A percentile compares a stretch with the other conserved stretches of the same genome.
These are phyloP conservation scores for Zygoascus sp. DNA, from an alignment of 1,139 yeast species.

Conservation along the genomic window DNA sequence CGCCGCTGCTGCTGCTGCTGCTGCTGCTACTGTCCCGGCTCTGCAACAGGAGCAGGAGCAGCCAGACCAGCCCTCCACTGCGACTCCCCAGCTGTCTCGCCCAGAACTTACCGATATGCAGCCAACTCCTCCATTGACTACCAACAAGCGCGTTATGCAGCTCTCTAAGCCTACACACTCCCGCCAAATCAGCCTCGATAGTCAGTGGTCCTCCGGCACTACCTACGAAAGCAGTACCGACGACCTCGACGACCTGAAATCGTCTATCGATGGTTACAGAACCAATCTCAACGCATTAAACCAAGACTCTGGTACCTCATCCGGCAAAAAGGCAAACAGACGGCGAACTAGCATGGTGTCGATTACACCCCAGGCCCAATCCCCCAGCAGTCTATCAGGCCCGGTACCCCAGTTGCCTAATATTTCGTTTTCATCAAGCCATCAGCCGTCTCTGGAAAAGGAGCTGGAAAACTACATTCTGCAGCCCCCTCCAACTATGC, in stretches of 20 bases:
- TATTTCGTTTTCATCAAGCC: conserved; percentile 15
- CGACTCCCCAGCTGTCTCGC: background rate
- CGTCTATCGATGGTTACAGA: conserved; percentile 20
- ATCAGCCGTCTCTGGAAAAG: conserved; percentile 14
- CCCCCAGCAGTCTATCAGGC: background rate
- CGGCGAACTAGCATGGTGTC: background rate
- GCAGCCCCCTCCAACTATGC: conserved; percentile 14
- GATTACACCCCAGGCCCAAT: background rate
- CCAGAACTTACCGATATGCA: background rate
- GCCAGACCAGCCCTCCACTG: background rate
- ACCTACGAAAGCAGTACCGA: conserved; percentile 1
- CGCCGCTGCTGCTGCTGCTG: no score
- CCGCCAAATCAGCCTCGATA: conserved; percentile 2
- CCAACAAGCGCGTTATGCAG: background rate
- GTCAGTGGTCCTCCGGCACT: conserved; percentile 2
- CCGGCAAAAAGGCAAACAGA: background rate
- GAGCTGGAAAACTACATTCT: conserved; percentile 17
- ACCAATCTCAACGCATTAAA: conserved; percentile 14
- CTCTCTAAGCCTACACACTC: background rate
- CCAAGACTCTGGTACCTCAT: background rate
- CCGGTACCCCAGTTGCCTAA: background rate
- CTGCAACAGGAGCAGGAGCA: no score
- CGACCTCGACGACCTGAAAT: conserved; percentile 15
- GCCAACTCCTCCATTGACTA: conserved; percentile 8
- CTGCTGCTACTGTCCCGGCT: no score